Percentiles rank a stretch among this genome's conserved stretches.
Conservation (phyloP, 176 grass and related monocot species). For the Oryza meyeriana region DNA sequence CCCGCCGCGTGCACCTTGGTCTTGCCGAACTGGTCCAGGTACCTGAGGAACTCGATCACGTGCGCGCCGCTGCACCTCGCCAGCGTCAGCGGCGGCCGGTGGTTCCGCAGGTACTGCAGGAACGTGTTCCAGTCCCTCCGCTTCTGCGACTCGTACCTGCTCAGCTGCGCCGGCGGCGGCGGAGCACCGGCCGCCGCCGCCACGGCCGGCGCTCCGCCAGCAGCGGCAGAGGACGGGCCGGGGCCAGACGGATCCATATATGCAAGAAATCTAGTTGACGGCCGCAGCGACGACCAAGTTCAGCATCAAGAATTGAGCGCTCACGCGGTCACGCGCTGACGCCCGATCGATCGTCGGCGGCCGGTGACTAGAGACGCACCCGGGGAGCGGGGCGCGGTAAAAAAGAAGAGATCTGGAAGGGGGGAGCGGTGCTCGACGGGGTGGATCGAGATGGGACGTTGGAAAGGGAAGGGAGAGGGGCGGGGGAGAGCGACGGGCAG, state of each 20-base stretch:
- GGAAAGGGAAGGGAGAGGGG: conserved; percentile 47
- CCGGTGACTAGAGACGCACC: conserved; percentile 36
- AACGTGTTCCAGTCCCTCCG: conserved; percentile 98
- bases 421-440: not conserved
- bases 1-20: conserved; percentile 81
- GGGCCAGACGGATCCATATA: conserved; percentile 47
- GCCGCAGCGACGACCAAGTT: not conserved
- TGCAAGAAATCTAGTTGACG: not conserved
- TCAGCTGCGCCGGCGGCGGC: conserved; percentile 44
- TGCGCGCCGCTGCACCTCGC: conserved; percentile 94
- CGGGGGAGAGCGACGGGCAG: conserved; percentile 50
- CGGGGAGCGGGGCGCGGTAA: not conserved
- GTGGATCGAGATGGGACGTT: conserved; percentile 48
- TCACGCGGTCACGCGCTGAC: not conserved
- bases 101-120: conserved; percentile 95
- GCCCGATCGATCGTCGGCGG: conserved; percentile 1
- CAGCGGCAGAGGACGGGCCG: conserved; percentile 1
- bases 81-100: conserved; percentile 92
- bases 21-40: conserved; percentile 98
- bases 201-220: not conserved
- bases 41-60: conserved; percentile 94
- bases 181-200: not conserved
- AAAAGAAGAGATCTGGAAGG: conserved; percentile 22
- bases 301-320: not conserved
- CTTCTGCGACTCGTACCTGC: conserved; percentile 98